phyloP scores from a whole-genome alignment of 768 basidiomycete species.

The Termitomyces sp. region DNA sequence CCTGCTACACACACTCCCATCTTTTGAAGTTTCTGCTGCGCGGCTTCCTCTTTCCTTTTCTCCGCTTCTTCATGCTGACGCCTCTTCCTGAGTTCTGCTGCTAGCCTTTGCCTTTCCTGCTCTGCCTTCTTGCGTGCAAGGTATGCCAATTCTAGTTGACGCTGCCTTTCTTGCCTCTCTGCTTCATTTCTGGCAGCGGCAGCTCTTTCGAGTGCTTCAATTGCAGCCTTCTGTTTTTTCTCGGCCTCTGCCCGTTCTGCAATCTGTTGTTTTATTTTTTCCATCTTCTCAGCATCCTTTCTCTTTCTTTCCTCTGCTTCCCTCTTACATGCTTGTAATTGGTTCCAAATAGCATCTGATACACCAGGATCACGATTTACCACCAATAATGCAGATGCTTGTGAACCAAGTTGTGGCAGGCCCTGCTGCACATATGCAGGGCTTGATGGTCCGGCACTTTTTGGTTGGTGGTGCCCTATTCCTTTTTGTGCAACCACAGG shows the following conservation, averaged over 20 bases:
- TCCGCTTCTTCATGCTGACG: constrained; percentile 18
- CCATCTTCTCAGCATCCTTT: background rate
- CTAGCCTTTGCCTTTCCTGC: background rate
- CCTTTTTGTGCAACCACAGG: background rate
- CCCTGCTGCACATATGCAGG: background rate
- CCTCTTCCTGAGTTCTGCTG: background rate
- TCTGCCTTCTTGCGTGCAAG: constrained; percentile 14
- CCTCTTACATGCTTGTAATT: constrained; percentile 37
- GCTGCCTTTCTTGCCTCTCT: constrained; percentile 22
- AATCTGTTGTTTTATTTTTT: constrained; percentile 14
- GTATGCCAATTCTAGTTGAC: constrained; percentile 21
- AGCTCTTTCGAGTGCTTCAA: constrained; percentile 14
- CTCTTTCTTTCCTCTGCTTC: constrained; percentile 19
- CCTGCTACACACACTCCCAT: constrained; percentile 44
- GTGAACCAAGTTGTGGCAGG: background rate
- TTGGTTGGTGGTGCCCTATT: background rate
- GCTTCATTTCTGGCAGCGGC: constrained; percentile 19
- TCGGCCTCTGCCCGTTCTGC: constrained; percentile 16
- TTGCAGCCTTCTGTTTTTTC: constrained; percentile 17
- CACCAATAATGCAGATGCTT: background rate
- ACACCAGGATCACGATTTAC: constrained; percentile 44
- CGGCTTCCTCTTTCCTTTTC: constrained; percentile 31
- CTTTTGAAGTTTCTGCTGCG: constrained; percentile 34
- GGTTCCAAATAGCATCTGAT: constrained; percentile 43
- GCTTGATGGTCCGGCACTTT: background rate